Evolutionary conservation across 1,284 basidiomycete species (phyloP), one percentile per base, ranked within the genome.

Genomic region (Ustilago bromivora): DNA sequence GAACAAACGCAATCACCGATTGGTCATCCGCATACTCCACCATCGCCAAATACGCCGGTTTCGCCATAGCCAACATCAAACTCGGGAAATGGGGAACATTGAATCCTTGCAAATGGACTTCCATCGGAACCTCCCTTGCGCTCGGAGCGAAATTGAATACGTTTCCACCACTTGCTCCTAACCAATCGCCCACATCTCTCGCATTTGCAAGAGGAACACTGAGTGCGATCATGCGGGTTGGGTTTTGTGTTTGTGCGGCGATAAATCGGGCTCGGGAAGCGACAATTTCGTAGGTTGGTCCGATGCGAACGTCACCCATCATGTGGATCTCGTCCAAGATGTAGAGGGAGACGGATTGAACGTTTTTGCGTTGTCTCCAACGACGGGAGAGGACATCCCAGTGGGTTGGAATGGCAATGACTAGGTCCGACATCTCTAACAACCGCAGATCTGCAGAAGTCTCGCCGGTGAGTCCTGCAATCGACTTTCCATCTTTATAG

Each of bases 1-100:
- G 93, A 1, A 99, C 96, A 80, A 99, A 99, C 70, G 93, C 88
- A 76, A 99, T 93, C 71, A 95, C 93, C 0, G 96, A 95, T 80
- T 94, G 94, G 9, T 90, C 90, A 0, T 92, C 90, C 0, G 96
- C 92, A 82, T 96, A 92, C 85, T 99, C 96, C 49, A 92, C 89
- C 78, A 98, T 94, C 34, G 96, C 92, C 15, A 99, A 90, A 85
- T 98, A 99, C 0, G 96, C 94, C 0, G 96, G 97, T 86, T 99
- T 99, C 32, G 96, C 96, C 97, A 99, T 99, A 38, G 95, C 91
- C 67, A 99, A 94, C 96, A 99, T 99, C 62, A 99, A 89, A 0
- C 94, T 97, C 0, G 97, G 96, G 91, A 97, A 98, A 84, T 99
- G 97, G 11, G 96, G 94, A 51, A 97, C 94, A 53, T 91, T 92